Evolutionary conservation across 2,329 filamentous ascomycete genomes (phyloP), one percentile per base, ranked within the genome.

Genomic region (Magnaporthiopsis poae): DNA sequence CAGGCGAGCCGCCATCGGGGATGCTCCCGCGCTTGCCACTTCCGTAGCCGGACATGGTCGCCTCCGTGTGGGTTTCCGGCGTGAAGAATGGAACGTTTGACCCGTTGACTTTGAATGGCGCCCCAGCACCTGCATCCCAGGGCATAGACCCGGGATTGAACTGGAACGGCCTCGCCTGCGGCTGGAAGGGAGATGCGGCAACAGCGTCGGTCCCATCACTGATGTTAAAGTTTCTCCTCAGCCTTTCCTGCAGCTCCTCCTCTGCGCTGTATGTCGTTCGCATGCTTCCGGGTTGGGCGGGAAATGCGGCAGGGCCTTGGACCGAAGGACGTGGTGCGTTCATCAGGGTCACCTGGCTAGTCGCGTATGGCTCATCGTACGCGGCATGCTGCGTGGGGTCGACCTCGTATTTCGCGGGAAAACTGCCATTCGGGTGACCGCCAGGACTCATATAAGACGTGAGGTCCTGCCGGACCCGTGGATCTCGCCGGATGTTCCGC

Each of bases 81-180:
- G 35, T 29, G 46, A 56, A 27, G 46, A 46, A 65, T 25, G 46
- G 46, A 56, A 11, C 46, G 46, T 25, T 56, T 25, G 46, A 8
- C 35, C 64, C 64, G n/a, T 59, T 59, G 46, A 29, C 36, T 29
- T 61, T 61, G 33, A 60, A 60, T 25, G 59, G 5, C 52, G 63
- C 15, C 46, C 39, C 59, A 29, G 52, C 56, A 77, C 63, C 77
- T 63, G 64, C 69, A 63, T 73, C 72, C 82, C 82, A 85, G 3
- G 80, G 69, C 69, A 81, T 79, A 5, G 80, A 80, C 9, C 74
- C 77, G 0, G 81, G 79, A 68, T 84, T 82, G 68, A 80, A 74
- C 68, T 81, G 80, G 70, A 82, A 82, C 7, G 77, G 74, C 64
- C 35, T 29, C 78, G 78, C 35, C 66, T 67, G 2, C 68, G 68